These are phyloP conservation scores for Penicillium expansum DNA, from an alignment of 2,329 filamentous ascomycete species.

Conservation along the genomic window DNA sequence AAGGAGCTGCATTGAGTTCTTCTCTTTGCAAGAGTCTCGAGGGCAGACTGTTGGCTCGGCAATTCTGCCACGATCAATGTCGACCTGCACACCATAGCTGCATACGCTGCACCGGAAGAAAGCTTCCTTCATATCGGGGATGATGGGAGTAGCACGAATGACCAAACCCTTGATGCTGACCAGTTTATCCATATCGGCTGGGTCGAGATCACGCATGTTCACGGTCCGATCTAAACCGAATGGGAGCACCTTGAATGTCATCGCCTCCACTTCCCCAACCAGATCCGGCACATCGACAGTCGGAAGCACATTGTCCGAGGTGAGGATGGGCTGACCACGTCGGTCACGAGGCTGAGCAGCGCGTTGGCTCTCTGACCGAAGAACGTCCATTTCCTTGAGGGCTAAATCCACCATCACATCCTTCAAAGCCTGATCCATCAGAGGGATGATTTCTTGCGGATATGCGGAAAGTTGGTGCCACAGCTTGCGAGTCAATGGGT, in stretches of 20 bases:
- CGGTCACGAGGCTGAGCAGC: slow-evolving; percentile 25
- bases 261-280: slow-evolving; percentile 72
- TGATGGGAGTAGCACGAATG: slow-evolving; percentile 91
- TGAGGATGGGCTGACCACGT: slow-evolving; percentile 24
- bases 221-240: slow-evolving; percentile 83
- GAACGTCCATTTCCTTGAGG: slow-evolving; percentile 70
- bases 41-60: slow-evolving; percentile 90
- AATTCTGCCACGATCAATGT: slow-evolving; percentile 93
- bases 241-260: slow-evolving; percentile 80
- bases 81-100: slow-evolving; percentile 84
- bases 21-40: slow-evolving; percentile 72
- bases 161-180: slow-evolving; percentile 94
- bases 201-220: slow-evolving; percentile 92
- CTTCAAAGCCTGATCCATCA: slow-evolving; percentile 94
- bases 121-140: slow-evolving; percentile 98
- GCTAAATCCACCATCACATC: slow-evolving; percentile 91
- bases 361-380: slow-evolving; percentile 56
- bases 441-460: slow-evolving; percentile 90
- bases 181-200: slow-evolving; percentile 92
- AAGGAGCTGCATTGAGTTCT: slow-evolving; percentile 97
- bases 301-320: slow-evolving; percentile 19
- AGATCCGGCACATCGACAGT: slow-evolving; percentile 62
- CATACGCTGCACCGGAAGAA: slow-evolving; percentile 96
- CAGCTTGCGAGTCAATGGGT: slow-evolving; percentile 86
- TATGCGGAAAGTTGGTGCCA: slow-evolving; percentile 95